Evolutionary conservation across 768 basidiomycete species (phyloP).

Genomic region (Roridomyces roridus): DNA sequence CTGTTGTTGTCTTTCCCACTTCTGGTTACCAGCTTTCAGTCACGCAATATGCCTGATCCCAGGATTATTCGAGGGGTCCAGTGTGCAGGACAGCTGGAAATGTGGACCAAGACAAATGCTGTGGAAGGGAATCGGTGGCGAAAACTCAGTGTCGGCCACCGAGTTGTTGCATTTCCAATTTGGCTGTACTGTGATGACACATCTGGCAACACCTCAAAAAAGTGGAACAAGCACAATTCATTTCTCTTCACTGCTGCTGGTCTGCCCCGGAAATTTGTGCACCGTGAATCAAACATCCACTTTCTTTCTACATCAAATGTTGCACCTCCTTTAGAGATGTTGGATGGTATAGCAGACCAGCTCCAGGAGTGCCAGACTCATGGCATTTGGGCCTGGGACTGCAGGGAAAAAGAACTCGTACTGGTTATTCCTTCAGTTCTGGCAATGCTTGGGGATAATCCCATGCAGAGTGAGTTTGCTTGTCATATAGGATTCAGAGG

Average conservation of each 20-base stretch:
- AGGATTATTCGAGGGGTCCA: background rate
- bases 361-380: constrained; percentile 26
- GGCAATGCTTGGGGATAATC: constrained; percentile 50
- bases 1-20: constrained; percentile 17
- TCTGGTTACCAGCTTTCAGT: background rate
- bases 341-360: constrained; percentile 29
- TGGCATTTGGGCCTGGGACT: constrained; percentile 49
- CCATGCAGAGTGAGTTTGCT: constrained; percentile 51
- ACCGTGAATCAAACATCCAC: constrained; percentile 18
- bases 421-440: constrained; percentile 37
- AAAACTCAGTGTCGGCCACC: constrained; percentile 7
- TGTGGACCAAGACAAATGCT: constrained; percentile 7
- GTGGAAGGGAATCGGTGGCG: constrained; percentile 14
- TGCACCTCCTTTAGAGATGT: constrained; percentile 38
- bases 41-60: constrained; percentile 4
- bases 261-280: constrained; percentile 5
- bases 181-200: constrained; percentile 38
- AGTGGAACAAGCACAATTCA: constrained; percentile 31
- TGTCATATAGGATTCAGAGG: constrained; percentile 48
- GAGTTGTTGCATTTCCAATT: constrained; percentile 29
- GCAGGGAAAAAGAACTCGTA: constrained; percentile 29
- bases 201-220: constrained; percentile 37
- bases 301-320: constrained; percentile 31
- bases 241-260: constrained; percentile 28
- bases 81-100: background rate